Percentiles rank a stretch among this genome's conserved stretches.
These are phyloP conservation scores for Umbelopsis vinacea DNA, from an alignment of 192 early-diverging fungal species.

Conservation along the genomic window DNA sequence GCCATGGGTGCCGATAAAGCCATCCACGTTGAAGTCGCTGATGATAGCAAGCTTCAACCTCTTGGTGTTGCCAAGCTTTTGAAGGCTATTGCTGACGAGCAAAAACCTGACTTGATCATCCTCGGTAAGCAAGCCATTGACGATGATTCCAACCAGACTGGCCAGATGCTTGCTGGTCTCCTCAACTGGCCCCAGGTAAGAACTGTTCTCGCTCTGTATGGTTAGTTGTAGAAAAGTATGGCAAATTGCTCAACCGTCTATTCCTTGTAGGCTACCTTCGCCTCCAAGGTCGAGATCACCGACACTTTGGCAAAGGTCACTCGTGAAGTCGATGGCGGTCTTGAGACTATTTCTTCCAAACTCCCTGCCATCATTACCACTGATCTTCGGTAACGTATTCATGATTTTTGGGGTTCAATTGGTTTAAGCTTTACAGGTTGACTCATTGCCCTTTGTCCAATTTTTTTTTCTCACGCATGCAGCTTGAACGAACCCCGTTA, in stretches of 20 bases:
- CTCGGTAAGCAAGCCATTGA: constrained; percentile 99
- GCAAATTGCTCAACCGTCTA: neutral
- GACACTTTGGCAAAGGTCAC: constrained; percentile 77
- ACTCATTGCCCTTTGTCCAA: neutral
- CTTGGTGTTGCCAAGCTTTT: constrained; percentile 91
- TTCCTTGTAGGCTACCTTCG: constrained; percentile 84
- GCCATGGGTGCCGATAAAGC: constrained; percentile 98
- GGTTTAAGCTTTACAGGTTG: neutral
- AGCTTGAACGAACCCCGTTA: constrained; percentile 95
- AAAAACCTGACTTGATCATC: constrained; percentile 90
- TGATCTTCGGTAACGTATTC: constrained; percentile 75
- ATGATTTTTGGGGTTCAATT: neutral
- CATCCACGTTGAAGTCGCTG: constrained; percentile 87
- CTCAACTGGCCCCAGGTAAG: constrained; percentile 89
- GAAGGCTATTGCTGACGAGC: constrained; percentile 75
- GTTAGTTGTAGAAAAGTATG: too few relatives aligned
- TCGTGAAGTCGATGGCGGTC: constrained; percentile 97
- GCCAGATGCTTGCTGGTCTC: constrained; percentile 98
- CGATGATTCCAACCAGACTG: constrained; percentile 96
- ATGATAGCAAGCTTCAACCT: constrained; percentile 78
- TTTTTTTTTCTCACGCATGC: constrained; percentile 23
- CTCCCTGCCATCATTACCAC: constrained; percentile 95
- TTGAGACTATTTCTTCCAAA: constrained; percentile 84
- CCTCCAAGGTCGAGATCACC: constrained; percentile 89
- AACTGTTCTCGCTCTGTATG: neutral